Conservation (phyloP, 805 yeast genomes). For the Debaryomyces maramus region DNA sequence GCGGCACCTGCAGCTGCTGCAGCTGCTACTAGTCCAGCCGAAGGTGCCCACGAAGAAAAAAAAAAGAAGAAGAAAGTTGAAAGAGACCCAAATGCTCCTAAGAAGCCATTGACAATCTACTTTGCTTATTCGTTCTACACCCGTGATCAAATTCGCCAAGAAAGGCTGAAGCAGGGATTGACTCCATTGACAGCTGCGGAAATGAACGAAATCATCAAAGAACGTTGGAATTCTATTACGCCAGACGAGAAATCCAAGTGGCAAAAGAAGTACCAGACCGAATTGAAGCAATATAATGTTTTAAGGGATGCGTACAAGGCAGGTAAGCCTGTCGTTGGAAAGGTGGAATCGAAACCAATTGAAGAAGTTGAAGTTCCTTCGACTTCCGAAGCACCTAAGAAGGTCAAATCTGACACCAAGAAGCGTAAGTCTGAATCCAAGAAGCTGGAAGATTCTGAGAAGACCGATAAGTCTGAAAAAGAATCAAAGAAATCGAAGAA, state of each 20-base stretch:
- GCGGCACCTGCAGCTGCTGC: constrained; percentile 11
- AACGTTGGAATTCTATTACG: constrained; percentile 72
- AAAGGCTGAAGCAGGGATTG: constrained; percentile 56
- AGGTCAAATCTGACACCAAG: constrained; percentile 46
- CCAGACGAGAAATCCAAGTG: constrained; percentile 72
- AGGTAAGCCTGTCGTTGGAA: constrained; percentile 12
- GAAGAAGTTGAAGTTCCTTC: constrained; percentile 10
- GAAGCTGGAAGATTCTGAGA: constrained; percentile 16
- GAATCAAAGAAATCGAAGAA: constrained; percentile 13
- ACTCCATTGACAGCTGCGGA: constrained; percentile 72
- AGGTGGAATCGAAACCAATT: constrained; percentile 7
- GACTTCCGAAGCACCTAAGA: constrained; percentile 33
- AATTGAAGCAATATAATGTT: constrained; percentile 37
- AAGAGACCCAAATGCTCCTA: constrained; percentile 91
- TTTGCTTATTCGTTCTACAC: constrained; percentile 73
- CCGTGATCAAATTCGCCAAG: constrained; percentile 69
- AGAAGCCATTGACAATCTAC: constrained; percentile 87
- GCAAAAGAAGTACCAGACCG: constrained; percentile 56
- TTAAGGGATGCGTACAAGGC: constrained; percentile 37
- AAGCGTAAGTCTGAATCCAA: constrained; percentile 23
- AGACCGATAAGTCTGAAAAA: constrained; percentile 19
- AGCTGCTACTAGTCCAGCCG: constrained; percentile 15
- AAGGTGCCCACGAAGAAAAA: constrained; percentile 30
- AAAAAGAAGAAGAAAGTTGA: constrained; percentile 52
- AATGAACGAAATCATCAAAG: constrained; percentile 74